phyloP scores from a whole-genome alignment of 2,329 filamentous ascomycete species.

The Sporothrix dimorphospora region DNA sequence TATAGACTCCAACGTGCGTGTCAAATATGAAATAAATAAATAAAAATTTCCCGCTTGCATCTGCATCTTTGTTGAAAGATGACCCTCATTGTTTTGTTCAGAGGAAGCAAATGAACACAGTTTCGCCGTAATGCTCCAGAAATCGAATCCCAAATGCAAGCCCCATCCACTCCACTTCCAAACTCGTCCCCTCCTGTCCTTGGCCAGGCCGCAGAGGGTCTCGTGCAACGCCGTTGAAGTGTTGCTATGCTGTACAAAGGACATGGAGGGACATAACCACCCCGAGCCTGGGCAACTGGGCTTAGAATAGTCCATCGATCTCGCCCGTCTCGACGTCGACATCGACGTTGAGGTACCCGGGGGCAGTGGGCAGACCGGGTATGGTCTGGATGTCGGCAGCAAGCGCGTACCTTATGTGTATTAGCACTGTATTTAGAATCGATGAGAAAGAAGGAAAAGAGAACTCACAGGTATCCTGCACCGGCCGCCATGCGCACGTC shows the following conservation, averaged over 20 bases:
- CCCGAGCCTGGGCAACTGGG: not conserved
- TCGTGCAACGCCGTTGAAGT: constrained; percentile 34
- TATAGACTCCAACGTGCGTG: not conserved
- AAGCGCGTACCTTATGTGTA: constrained; percentile 68
- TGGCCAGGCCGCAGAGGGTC: not conserved
- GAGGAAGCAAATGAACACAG: constrained; percentile 8
- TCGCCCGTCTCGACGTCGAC: constrained; percentile 80
- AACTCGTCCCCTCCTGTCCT: not conserved
- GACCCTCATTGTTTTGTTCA: constrained; percentile 6
- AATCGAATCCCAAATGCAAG: constrained; percentile 21
- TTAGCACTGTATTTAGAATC: constrained; percentile 35
- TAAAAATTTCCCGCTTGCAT: constrained; percentile 1
- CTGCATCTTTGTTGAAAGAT: constrained; percentile 35
- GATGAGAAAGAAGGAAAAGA: constrained; percentile 33
- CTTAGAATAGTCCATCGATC: constrained; percentile 85
- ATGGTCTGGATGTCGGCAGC: constrained; percentile 99
- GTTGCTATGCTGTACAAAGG: constrained; percentile 23
- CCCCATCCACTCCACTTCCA: not conserved
- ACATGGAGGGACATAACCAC: not conserved
- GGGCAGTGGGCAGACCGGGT: constrained; percentile 89
- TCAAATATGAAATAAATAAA: not conserved
- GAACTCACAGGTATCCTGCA: constrained; percentile 81
- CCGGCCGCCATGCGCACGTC: constrained; percentile 94
- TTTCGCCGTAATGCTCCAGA: constrained; percentile 29
- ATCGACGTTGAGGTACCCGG: constrained; percentile 93